phyloP scores from a whole-genome alignment of 805 yeast genomes.

The Ogataea pini region DNA sequence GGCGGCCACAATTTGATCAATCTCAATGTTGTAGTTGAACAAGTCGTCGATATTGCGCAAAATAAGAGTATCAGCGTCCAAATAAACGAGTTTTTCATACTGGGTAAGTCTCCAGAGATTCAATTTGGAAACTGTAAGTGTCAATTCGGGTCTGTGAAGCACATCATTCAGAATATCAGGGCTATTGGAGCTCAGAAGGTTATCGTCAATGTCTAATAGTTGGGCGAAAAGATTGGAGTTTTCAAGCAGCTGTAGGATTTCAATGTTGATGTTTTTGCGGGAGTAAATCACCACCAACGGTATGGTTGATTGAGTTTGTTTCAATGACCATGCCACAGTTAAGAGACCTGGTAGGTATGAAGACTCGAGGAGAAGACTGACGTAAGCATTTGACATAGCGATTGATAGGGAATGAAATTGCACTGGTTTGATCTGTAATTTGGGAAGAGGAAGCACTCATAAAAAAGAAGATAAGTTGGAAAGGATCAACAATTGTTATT shows the following conservation, averaged over 20 bases:
- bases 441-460: no score
- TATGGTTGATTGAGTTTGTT: slow-evolving; percentile 15
- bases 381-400: slow-evolving; percentile 24
- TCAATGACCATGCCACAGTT: slow-evolving; percentile 32
- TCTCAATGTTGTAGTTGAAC: slow-evolving; percentile 27
- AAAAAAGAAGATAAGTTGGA: background rate
- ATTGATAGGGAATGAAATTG: no score
- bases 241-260: slow-evolving; percentile 14
- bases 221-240: slow-evolving; percentile 20
- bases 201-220: slow-evolving; percentile 26
- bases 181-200: slow-evolving; percentile 24
- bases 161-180: slow-evolving; percentile 20
- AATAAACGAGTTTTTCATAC: slow-evolving; percentile 52
- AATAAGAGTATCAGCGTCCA: slow-evolving; percentile 60
- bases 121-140: slow-evolving; percentile 52
- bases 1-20: slow-evolving; percentile 48
- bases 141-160: slow-evolving; percentile 34
- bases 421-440: no score
- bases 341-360: slow-evolving; percentile 41
- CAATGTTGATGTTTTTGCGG: slow-evolving; percentile 12
- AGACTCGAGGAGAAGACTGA: slow-evolving; percentile 37
- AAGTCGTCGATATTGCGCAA: slow-evolving; percentile 38
- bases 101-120: slow-evolving; percentile 49
- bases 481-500: background rate
- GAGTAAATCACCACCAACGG: slow-evolving; percentile 31